Evolutionary conservation across 2,329 filamentous ascomycete genomes (phyloP), one percentile per base, ranked within the genome.

Genomic region (Penicillium sclerotiorum): DNA sequence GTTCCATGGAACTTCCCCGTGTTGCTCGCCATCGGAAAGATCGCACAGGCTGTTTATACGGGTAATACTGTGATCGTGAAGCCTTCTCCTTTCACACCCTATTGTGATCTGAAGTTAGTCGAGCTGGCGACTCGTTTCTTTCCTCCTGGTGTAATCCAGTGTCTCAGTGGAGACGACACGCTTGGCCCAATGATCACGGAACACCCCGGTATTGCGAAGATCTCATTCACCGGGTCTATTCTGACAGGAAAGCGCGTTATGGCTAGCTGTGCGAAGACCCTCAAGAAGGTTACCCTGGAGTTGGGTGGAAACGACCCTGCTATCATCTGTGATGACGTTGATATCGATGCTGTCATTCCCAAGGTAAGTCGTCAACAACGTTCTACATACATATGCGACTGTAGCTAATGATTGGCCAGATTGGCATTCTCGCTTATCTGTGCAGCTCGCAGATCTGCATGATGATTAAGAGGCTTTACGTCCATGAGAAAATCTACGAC

Each of bases 401-500:
- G 21, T 22, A 12, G 11, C 8, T 38, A 12, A 46, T 11, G 21
- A 2, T 2, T 1, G 3, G n/a, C 28, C 32, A 72, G 63, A 68
- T 81, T 8, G 79, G 77, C 0, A 64, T 67, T 2, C 73, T 75
- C 5, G 74, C 75, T 7, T 80, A 83, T 54, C 73, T 79, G 49
- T 79, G 81, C 59, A 77, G 77, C 0, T 77, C 80, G 12, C 80
- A 82, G 61, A 73, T 83, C 39, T 83, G 80, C 62, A 74, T 83
- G 20, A 77, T 77, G 37, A 77, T 75, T 45, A 86, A 86, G 68
- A 73, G 83, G 1, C 68, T 86, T 23, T 86, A 83, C 59, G 77
- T 87, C 2, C 83, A 86, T 60, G 79, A 83, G 56, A 73, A 70
- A 3, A 78, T 86, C 43, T 85, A 84, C 61, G 78, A 82, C 21